phyloP scores from a whole-genome alignment of 2,329 filamentous ascomycete genomes.

The Piedraia hortae region DNA sequence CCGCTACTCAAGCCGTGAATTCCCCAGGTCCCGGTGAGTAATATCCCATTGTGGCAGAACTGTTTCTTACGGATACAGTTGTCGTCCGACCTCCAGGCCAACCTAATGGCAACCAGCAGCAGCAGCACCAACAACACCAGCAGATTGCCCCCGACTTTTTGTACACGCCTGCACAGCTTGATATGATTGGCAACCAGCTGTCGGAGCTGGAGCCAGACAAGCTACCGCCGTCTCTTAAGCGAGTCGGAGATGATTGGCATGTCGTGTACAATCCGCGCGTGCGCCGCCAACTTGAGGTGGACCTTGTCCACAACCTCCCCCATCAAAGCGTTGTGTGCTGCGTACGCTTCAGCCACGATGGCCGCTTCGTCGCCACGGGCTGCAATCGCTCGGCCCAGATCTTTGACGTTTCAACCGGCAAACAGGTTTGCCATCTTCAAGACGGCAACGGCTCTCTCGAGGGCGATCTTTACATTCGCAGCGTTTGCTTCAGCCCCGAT shows the following conservation, averaged over 20 bases:
- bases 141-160: conserved; percentile 9
- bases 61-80: no score
- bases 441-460: conserved; percentile 68
- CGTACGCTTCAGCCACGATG: conserved; percentile 85
- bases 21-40: conserved; percentile 65
- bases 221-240: conserved; percentile 64
- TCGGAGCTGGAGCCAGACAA: conserved; percentile 71
- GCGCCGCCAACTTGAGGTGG: conserved; percentile 70
- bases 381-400: conserved; percentile 99
- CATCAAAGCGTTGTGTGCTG: conserved; percentile 97
- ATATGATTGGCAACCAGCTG: conserved; percentile 37
- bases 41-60: no score
- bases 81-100: no score
- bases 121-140: conserved; percentile 21
- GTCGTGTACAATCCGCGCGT: conserved; percentile 80
- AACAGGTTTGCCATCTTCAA: conserved; percentile 70
- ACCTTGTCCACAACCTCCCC: conserved; percentile 70
- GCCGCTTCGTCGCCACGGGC: conserved; percentile 83
- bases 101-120: no score
- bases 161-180: conserved; percentile 12
- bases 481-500: conserved; percentile 95
- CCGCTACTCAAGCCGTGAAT: conserved; percentile 43
- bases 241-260: conserved; percentile 77
- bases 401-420: conserved; percentile 68
- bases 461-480: conserved; percentile 86